Evolutionary conservation across 1,284 basidiomycete species (phyloP).

Genomic region (Psilocybe mexicana): DNA sequence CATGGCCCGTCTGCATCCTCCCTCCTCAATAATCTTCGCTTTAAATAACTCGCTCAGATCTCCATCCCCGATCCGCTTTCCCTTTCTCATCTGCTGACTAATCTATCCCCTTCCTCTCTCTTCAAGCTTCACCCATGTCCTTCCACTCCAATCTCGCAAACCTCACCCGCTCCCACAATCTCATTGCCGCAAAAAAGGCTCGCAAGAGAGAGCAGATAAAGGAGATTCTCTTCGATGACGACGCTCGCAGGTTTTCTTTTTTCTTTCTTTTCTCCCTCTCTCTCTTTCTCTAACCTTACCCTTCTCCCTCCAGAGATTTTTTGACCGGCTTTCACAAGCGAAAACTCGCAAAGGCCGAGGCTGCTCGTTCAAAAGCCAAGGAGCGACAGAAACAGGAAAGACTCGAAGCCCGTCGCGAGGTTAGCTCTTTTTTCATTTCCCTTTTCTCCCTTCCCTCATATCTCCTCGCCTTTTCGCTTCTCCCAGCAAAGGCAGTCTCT

Average conservation of each 20-base stretch:
- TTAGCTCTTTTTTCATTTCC: slow-evolving; percentile 32
- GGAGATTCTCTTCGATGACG: slow-evolving; percentile 77
- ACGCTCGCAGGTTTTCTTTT: slow-evolving; percentile 60
- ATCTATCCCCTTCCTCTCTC: slow-evolving; percentile 20
- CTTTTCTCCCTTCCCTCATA: slow-evolving; percentile 7
- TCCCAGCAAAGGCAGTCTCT: slow-evolving; percentile 66
- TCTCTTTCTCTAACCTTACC: neutral
- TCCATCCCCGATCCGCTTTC: slow-evolving; percentile 2
- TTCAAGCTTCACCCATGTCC: slow-evolving; percentile 26
- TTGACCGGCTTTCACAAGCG: slow-evolving; percentile 87
- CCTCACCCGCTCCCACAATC: slow-evolving; percentile 61
- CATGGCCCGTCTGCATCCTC: slow-evolving; percentile 11
- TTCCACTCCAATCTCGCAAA: slow-evolving; percentile 56
- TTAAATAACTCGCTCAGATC: slow-evolving; percentile 20
- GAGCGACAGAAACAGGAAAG: slow-evolving; percentile 70
- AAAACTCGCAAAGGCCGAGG: slow-evolving; percentile 75
- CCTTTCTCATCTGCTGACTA: slow-evolving; percentile 8
- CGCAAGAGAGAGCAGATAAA: slow-evolving; percentile 61
- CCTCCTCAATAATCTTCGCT: slow-evolving; percentile 7
- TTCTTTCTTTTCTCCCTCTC: slow-evolving; percentile 6
- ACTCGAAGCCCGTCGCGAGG: slow-evolving; percentile 69
- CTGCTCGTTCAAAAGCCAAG: slow-evolving; percentile 63
- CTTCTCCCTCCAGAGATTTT: slow-evolving; percentile 59
- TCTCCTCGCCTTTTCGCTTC: slow-evolving; percentile 12
- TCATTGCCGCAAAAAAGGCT: slow-evolving; percentile 61